A percentile compares a stretch with the other conserved stretches of the same genome.
phyloP scores from a whole-genome alignment of 2,329 filamentous ascomycete genomes.

The Hymenoscyphus linearis region DNA sequence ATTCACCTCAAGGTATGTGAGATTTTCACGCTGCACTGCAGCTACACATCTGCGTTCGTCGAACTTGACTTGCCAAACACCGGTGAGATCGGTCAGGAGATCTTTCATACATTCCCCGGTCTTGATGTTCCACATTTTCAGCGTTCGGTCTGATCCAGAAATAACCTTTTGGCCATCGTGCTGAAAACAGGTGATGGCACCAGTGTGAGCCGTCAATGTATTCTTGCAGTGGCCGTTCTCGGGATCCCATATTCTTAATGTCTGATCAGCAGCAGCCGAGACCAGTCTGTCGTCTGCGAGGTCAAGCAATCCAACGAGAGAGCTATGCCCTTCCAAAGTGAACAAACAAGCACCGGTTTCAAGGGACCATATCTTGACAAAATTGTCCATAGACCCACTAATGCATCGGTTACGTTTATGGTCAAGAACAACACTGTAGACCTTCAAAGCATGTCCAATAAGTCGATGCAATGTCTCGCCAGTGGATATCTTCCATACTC shows the following conservation, averaged over 20 bases:
- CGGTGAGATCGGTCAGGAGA: conserved; percentile 83
- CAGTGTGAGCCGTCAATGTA: conserved; percentile 87
- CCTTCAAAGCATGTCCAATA: conserved; percentile 83
- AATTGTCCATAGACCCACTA: conserved; percentile 95
- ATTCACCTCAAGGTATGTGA: conserved; percentile 93
- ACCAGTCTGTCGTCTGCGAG: conserved; percentile 85
- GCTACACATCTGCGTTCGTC: conserved; percentile 93
- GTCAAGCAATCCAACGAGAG: conserved; percentile 87
- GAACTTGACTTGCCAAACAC: conserved; percentile 99
- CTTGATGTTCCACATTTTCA: conserved; percentile 98
- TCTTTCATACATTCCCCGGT: conserved; percentile 91
- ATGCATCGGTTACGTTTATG: conserved; percentile 91
- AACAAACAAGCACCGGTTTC: conserved; percentile 79
- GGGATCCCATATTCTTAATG: conserved; percentile 93
- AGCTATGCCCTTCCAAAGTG: conserved; percentile 87
- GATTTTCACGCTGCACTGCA: conserved; percentile 83
- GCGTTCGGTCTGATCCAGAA: conserved; percentile 86
- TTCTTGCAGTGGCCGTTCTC: conserved; percentile 87
- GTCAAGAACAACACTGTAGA: conserved; percentile 95
- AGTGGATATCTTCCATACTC: conserved; percentile 96
- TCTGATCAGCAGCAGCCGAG: conserved; percentile 92
- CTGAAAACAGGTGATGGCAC: conserved; percentile 97
- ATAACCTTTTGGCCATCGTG: conserved; percentile 97
- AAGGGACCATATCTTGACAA: conserved; percentile 96
- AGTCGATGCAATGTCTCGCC: conserved; percentile 82